These are phyloP conservation scores for Wallemia ichthyophaga DNA, from an alignment of 1,284 basidiomycete species.

Conservation along the genomic window DNA sequence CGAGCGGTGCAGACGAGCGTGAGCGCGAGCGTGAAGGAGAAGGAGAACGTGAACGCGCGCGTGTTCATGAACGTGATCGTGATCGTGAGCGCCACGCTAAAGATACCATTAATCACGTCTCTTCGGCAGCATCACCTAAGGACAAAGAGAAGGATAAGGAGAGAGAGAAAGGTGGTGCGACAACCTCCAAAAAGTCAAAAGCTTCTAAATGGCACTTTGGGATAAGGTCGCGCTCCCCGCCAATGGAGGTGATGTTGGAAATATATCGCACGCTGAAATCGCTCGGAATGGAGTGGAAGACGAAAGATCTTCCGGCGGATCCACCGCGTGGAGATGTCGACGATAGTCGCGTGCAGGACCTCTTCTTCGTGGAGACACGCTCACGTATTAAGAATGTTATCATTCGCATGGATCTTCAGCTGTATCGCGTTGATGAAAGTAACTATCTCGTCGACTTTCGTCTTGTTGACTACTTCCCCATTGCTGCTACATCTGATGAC, in stretches of 20 bases:
- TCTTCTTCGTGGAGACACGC: constrained; percentile 85
- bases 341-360: constrained; percentile 22
- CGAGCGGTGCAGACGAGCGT: too few relatives aligned
- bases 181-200: constrained; percentile 6
- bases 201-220: constrained; percentile 85
- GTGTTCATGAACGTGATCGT: too few relatives aligned
- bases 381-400: constrained; percentile 68
- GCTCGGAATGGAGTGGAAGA: constrained; percentile 82
- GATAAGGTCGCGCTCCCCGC: constrained; percentile 72
- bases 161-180: too few relatives aligned
- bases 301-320: constrained; percentile 25
- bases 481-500: constrained; percentile 4
- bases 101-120: not conserved
- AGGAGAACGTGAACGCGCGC: too few relatives aligned
- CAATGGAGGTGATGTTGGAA: constrained; percentile 98
- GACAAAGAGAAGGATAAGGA: too few relatives aligned
- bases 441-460: constrained; percentile 97
- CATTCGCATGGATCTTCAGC: constrained; percentile 83
- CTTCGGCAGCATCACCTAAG: too few relatives aligned
- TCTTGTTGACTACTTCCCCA: constrained; percentile 68
- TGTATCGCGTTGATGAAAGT: constrained; percentile 78
- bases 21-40: too few relatives aligned
- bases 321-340: constrained; percentile 22
- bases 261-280: constrained; percentile 76
- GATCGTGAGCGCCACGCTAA: not conserved